Percentiles rank a stretch among this genome's conserved stretches.
These are phyloP conservation scores for Mucuna pruriens DNA, from an alignment of 306 rosid species.

Conservation along the genomic window DNA sequence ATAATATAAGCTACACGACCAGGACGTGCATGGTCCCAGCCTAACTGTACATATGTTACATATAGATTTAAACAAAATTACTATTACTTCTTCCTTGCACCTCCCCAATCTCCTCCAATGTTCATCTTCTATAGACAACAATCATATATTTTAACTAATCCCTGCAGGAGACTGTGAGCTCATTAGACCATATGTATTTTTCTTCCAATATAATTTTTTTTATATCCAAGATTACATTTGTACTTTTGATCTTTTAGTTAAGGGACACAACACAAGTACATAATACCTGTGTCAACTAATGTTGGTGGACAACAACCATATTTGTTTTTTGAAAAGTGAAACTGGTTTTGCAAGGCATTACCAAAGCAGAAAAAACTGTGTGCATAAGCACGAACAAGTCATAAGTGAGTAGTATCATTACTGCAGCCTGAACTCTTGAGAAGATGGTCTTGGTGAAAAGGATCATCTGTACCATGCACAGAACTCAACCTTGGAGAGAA, in stretches of 20 bases:
- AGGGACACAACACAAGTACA: too few species aligned
- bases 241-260: too few species aligned
- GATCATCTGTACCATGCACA: conserved; percentile 81
- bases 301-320: conserved; percentile 17
- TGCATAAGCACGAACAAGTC: background rate
- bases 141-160: too few species aligned
- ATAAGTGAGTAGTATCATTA: conserved; percentile 46
- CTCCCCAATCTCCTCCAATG: background rate
- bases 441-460: conserved; percentile 78
- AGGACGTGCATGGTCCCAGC: conserved; percentile 18
- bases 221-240: too few species aligned
- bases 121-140: conserved; percentile 13
- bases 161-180: too few species aligned
- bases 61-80: background rate
- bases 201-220: too few species aligned
- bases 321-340: background rate
- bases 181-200: too few species aligned
- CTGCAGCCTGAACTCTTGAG: conserved; percentile 53
- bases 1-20: background rate
- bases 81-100: background rate
- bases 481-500: conserved; percentile 88
- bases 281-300: too few species aligned
- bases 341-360: conserved; percentile 14
- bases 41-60: conserved; percentile 35
- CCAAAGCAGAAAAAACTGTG: background rate